Evolutionary conservation across 1,284 basidiomycete genomes (phyloP).

Genomic region (Lignosus rhinocerotis): DNA sequence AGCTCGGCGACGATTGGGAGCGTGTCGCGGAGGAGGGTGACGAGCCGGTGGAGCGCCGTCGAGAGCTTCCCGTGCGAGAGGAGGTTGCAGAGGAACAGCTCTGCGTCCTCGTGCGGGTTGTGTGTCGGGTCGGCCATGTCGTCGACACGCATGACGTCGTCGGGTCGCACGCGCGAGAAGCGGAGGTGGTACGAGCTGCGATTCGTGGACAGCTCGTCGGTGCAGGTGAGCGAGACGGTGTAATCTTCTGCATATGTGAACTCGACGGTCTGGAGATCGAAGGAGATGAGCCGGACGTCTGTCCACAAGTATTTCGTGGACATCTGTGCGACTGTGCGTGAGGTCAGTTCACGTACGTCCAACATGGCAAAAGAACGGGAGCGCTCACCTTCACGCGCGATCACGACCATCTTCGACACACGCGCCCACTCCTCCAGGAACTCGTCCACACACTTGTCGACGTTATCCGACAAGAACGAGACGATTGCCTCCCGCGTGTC

Average conservation of each 20-base stretch:
- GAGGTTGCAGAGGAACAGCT: slow-evolving; percentile 65
- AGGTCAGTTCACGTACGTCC: slow-evolving; percentile 1
- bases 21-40: slow-evolving; percentile 68
- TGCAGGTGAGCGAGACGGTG: slow-evolving; percentile 71
- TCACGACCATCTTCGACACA: slow-evolving; percentile 89
- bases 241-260: slow-evolving; percentile 77
- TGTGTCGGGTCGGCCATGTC: slow-evolving; percentile 26
- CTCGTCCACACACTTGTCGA: slow-evolving; percentile 84
- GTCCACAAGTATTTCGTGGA: slow-evolving; percentile 67
- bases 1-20: slow-evolving; percentile 72
- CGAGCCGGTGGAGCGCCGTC: slow-evolving; percentile 62
- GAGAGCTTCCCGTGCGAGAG: slow-evolving; percentile 64
- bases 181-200: slow-evolving; percentile 72
- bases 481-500: slow-evolving; percentile 84
- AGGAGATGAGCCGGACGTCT: slow-evolving; percentile 78
- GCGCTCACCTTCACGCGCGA: slow-evolving; percentile 82
- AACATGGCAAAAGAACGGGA: neutral
- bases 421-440: slow-evolving; percentile 91
- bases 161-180: slow-evolving; percentile 55
- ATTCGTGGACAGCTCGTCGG: slow-evolving; percentile 64
- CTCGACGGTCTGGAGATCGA: slow-evolving; percentile 88
- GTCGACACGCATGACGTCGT: slow-evolving; percentile 22
- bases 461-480: slow-evolving; percentile 82
- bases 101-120: slow-evolving; percentile 76
- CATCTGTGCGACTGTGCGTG: slow-evolving; percentile 74